phyloP scores from a whole-genome alignment of 2,329 filamentous ascomycete genomes.

The Talaromyces verruculosus region DNA sequence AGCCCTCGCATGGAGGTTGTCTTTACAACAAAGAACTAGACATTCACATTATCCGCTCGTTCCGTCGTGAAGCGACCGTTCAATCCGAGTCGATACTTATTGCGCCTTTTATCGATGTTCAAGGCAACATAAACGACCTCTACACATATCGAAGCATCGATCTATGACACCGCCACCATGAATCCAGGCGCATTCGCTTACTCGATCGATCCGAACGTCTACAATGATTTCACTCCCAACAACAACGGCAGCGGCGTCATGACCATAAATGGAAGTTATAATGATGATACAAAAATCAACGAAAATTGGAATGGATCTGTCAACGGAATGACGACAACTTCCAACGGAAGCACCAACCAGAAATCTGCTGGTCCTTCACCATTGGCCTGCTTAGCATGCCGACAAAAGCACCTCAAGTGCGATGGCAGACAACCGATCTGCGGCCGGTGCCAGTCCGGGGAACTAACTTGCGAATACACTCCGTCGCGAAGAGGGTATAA shows the following conservation, averaged over 20 bases:
- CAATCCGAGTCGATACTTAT: neutral
- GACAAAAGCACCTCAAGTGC: conserved; percentile 70
- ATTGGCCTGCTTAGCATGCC: conserved; percentile 51
- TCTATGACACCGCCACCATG: conserved; percentile 12
- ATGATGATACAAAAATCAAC: neutral
- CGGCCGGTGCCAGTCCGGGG: conserved; percentile 61
- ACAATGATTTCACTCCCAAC: neutral
- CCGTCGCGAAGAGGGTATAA: conserved; percentile 75
- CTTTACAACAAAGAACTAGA: neutral
- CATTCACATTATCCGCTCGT: neutral
- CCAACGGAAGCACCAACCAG: conserved; percentile 22
- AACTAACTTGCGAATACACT: conserved; percentile 67
- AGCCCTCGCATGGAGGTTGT: neutral
- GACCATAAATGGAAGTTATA: neutral
- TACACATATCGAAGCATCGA: neutral
- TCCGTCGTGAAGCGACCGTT: neutral
- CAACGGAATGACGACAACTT: neutral
- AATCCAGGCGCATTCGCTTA: conserved; percentile 15
- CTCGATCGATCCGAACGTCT: conserved; percentile 7
- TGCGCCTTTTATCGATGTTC: neutral
- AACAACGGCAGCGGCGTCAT: neutral
- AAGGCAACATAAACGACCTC: neutral
- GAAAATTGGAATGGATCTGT: conserved; percentile 2
- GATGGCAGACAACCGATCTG: conserved; percentile 67
- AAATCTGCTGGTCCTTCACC: conserved; percentile 39